Evolutionary conservation across 164 flowering plant genomes (phyloP).

Genomic region (Umbilicus rupestris): DNA sequence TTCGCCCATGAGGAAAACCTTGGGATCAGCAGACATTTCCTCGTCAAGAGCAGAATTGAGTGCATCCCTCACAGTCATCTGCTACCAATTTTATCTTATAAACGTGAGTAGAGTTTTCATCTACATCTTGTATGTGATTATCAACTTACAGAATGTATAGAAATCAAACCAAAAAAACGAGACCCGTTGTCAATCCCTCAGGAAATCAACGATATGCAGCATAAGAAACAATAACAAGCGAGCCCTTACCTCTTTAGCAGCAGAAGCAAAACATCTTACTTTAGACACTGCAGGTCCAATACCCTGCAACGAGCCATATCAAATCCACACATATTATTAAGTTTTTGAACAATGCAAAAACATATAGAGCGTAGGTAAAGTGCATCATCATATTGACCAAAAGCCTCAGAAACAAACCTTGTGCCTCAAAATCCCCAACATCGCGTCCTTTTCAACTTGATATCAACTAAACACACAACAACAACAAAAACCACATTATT

Average conservation of each 20-base stretch:
- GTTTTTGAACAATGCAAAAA: neutral
- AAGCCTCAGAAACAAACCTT: slow-evolving; percentile 9
- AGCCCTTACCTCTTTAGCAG: slow-evolving; percentile 24
- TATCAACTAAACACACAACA: neutral
- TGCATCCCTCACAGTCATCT: slow-evolving; percentile 48
- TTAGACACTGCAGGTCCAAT: slow-evolving; percentile 21
- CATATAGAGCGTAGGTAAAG: neutral
- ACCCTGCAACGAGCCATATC: slow-evolving; percentile 12
- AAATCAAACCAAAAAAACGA: neutral
- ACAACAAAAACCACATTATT: neutral
- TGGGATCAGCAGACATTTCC: slow-evolving; percentile 52
- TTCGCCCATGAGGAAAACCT: slow-evolving; percentile 74
- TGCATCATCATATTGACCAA: neutral
- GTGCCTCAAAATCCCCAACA: slow-evolving; percentile 25
- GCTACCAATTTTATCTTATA: slow-evolving; percentile 7
- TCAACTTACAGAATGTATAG: neutral
- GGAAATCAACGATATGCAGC: neutral
- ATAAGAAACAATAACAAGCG: neutral
- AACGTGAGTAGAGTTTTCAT: neutral
- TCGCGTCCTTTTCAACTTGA: slow-evolving; percentile 8
- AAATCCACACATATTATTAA: neutral
- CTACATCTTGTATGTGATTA: neutral
- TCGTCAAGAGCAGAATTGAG: slow-evolving; percentile 49
- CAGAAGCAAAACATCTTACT: slow-evolving; percentile 21
- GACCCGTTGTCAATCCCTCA: neutral